Evolutionary conservation across 2,329 filamentous ascomycete genomes (phyloP).

Genomic region (Botrytis deweyae): DNA sequence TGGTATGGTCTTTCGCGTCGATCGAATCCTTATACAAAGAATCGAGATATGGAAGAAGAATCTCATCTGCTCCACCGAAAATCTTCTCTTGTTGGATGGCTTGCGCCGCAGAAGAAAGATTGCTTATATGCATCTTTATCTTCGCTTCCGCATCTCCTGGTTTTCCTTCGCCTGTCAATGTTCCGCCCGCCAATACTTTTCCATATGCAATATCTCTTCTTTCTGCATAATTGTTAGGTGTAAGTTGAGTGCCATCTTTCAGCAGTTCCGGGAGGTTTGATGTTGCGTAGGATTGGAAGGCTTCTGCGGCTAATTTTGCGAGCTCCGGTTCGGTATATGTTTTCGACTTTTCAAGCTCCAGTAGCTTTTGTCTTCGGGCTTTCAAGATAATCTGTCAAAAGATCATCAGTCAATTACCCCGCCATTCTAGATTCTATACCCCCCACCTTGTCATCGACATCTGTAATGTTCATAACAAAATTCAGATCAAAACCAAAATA

Average conservation of each 20-base stretch:
- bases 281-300: conserved; percentile 56
- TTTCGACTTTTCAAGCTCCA: conserved; percentile 77
- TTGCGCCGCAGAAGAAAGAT: conserved; percentile 44
- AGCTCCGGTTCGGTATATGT: conserved; percentile 49
- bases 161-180: conserved; percentile 56
- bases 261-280: conserved; percentile 55
- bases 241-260: conserved; percentile 45
- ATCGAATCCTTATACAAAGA: conserved; percentile 61
- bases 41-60: conserved; percentile 82
- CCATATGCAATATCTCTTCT: conserved; percentile 55
- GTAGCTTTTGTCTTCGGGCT: conserved; percentile 75
- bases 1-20: conserved; percentile 62
- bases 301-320: conserved; percentile 49
- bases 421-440: background rate
- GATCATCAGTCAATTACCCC: conserved; percentile 13
- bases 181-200: conserved; percentile 54
- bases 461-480: conserved; percentile 75
- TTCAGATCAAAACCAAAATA: conserved; percentile 68
- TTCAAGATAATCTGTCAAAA: conserved; percentile 35
- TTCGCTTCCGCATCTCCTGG: conserved; percentile 63
- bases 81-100: conserved; percentile 51
- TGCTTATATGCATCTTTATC: conserved; percentile 68
- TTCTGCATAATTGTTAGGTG: conserved; percentile 51
- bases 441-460: conserved; percentile 59
- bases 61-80: conserved; percentile 59